Conservation (phyloP, 441 rosid species). For the Pelargonium australe region DNA sequence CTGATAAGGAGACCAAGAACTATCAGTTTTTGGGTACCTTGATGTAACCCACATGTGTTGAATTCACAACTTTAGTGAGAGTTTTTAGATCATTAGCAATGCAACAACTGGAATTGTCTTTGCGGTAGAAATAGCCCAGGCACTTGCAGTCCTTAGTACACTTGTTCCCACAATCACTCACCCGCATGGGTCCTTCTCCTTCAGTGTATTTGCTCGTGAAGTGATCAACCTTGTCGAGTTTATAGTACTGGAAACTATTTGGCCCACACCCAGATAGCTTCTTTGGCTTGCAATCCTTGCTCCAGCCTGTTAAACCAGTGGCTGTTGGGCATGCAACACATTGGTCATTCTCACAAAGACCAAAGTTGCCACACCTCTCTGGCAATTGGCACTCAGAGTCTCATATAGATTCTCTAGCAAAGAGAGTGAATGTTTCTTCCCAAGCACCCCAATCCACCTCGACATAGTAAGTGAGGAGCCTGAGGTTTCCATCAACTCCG, state of each 20-base stretch:
- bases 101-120: constrained; percentile 48
- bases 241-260: constrained; percentile 36
- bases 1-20: too few relatives aligned
- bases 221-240: constrained; percentile 55
- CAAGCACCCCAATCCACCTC: constrained; percentile 33
- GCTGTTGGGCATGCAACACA: constrained; percentile 57
- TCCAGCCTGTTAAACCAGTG: constrained; percentile 48
- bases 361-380: constrained; percentile 42
- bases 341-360: constrained; percentile 50
- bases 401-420: constrained; percentile 21
- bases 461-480: constrained; percentile 39
- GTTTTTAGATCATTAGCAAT: constrained; percentile 58
- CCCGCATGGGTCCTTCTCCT: constrained; percentile 37
- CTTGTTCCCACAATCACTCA: constrained; percentile 39
- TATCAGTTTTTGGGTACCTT: constrained; percentile 33
- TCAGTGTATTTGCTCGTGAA: constrained; percentile 42
- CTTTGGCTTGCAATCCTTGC: constrained; percentile 31
- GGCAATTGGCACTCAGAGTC: constrained; percentile 50
- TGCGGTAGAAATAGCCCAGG: constrained; percentile 56
- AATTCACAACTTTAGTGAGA: constrained; percentile 37
- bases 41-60: constrained; percentile 49
- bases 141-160: constrained; percentile 56
- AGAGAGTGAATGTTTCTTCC: constrained; percentile 43
- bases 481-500: constrained; percentile 46
- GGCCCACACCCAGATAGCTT: constrained; percentile 31